Percentiles rank a stretch among this genome's conserved stretches.
Conservation (phyloP, 768 basidiomycete genomes). For the Paxillus involutus region DNA sequence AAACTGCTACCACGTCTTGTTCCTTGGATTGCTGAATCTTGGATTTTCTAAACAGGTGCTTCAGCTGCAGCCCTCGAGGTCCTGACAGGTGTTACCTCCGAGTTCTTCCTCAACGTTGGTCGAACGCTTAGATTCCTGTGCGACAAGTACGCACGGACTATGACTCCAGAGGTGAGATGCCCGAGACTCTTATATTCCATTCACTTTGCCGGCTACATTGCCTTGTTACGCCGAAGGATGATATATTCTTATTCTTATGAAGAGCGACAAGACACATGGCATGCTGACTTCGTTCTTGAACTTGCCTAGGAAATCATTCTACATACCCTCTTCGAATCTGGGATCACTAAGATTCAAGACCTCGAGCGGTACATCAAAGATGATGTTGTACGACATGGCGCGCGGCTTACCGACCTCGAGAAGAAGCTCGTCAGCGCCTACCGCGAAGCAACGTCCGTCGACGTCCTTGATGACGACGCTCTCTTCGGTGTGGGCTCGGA, state of each 20-base stretch:
- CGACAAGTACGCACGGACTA: conserved; percentile 76
- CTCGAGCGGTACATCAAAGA: conserved; percentile 88
- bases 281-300: conserved; percentile 5
- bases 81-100: conserved; percentile 70
- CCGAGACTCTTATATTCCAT: background rate
- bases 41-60: conserved; percentile 47
- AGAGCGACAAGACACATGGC: background rate
- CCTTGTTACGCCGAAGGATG: background rate
- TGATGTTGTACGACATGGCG: conserved; percentile 81
- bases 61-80: conserved; percentile 79
- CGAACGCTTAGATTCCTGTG: conserved; percentile 77
- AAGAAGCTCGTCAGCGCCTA: conserved; percentile 85
- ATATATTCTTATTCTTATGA: background rate
- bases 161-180: conserved; percentile 78
- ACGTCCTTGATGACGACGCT: conserved; percentile 50
- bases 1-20: background rate
- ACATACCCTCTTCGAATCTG: conserved; percentile 89
- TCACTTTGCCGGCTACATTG: background rate
- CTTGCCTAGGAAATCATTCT: conserved; percentile 83
- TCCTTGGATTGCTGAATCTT: background rate
- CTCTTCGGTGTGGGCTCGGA: conserved; percentile 47
- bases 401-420: conserved; percentile 74
- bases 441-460: conserved; percentile 60
- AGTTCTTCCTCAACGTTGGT: conserved; percentile 85
- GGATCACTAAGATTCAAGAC: conserved; percentile 71